Evolutionary conservation across 176 grass and related monocot species (phyloP).

Genomic region (Triticum turgidum): DNA sequence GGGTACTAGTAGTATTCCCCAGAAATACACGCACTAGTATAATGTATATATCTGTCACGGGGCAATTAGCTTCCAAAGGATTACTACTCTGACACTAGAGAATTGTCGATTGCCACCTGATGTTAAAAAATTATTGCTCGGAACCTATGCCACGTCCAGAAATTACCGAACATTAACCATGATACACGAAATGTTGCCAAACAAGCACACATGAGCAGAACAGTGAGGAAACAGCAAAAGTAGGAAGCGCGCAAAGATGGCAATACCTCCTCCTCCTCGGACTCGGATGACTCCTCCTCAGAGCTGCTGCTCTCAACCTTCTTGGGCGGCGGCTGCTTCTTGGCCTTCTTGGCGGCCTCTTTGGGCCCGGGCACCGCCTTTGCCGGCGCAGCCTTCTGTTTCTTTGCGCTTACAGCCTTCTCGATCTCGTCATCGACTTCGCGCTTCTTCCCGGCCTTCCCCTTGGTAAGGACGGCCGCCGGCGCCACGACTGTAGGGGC

Average conservation of each 20-base stretch:
- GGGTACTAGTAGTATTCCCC: constrained; percentile 7
- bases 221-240: not conserved
- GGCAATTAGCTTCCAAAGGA: not conserved
- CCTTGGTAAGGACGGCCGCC: constrained; percentile 24
- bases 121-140: not conserved
- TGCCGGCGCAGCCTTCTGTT: constrained; percentile 48
- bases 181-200: not conserved
- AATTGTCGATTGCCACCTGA: not conserved
- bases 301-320: constrained; percentile 51
- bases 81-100: not conserved
- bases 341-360: constrained; percentile 43
- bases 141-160: not conserved
- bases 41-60: not conserved
- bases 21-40: not conserved
- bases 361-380: constrained; percentile 25
- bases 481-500: constrained; percentile 10
- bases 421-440: constrained; percentile 57
- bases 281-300: constrained; percentile 55
- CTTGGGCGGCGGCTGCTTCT: constrained; percentile 62
- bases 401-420: constrained; percentile 65
- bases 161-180: not conserved
- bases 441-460: constrained; percentile 62
- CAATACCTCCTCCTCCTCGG: constrained; percentile 65
- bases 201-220: not conserved
- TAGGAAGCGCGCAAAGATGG: not conserved